A percentile compares a stretch with the other conserved stretches of the same genome.
Conservation (phyloP, 2,329 filamentous ascomycete species). For the Aspergillus awamori region DNA sequence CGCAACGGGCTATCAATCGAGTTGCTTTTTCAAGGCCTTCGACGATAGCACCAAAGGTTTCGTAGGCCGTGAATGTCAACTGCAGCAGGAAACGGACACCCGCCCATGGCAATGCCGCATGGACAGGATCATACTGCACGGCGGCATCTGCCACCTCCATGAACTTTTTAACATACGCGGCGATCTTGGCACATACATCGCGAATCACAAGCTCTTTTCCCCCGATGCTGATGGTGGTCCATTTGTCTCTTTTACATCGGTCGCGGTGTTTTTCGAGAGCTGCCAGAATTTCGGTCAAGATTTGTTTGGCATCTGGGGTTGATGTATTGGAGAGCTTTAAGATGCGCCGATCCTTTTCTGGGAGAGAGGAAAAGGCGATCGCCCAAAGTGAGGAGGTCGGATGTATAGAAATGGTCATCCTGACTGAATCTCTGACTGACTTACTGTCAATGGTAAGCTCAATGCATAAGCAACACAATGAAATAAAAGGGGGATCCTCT, state of each 20-base stretch:
- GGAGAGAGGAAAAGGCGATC: no score
- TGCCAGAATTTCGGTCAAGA: neutral
- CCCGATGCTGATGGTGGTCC: neutral
- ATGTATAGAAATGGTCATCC: no score
- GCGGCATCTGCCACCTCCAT: neutral
- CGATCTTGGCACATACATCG: neutral
- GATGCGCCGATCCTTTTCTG: no score
- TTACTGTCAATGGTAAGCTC: no score
- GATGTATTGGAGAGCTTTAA: no score
- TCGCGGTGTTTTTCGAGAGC: neutral
- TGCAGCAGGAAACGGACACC: neutral
- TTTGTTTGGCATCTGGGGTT: fast-evolving
- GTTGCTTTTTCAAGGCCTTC: neutral
- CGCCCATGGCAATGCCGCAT: conserved; percentile 2
- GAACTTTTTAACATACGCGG: neutral
- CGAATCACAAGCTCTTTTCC: neutral
- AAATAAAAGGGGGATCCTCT: no score
- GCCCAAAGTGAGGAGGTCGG: no score
- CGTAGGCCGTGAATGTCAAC: neutral
- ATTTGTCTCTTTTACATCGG: neutral
- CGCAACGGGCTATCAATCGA: neutral
- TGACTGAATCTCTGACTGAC: no score
- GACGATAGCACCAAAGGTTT: neutral
- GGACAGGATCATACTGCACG: neutral
- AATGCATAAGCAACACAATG: no score